Percentiles rank a stretch among this genome's conserved stretches.
phyloP scores from a whole-genome alignment of 805 yeast species.

The Nakazawaea ambrosiae region DNA sequence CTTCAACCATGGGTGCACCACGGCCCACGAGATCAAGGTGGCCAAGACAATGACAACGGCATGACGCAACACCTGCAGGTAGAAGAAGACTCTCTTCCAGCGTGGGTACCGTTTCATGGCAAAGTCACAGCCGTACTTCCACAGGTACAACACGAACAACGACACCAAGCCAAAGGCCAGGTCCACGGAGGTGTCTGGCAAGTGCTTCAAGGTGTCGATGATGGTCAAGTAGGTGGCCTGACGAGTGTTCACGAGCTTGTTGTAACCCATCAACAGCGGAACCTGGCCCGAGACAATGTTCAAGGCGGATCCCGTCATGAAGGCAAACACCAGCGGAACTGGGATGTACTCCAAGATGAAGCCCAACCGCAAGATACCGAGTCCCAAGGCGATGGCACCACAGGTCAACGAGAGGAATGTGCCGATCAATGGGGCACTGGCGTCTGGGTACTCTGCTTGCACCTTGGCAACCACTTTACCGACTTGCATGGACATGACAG shows the following conservation, averaged over 20 bases:
- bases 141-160: constrained; percentile 58
- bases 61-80: constrained; percentile 67
- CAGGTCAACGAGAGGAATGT: constrained; percentile 72
- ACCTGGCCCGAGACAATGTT: constrained; percentile 79
- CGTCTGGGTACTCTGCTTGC: constrained; percentile 37
- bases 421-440: constrained; percentile 65
- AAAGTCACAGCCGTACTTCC: constrained; percentile 59
- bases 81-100: constrained; percentile 54
- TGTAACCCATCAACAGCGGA: constrained; percentile 78
- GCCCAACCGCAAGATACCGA: constrained; percentile 80
- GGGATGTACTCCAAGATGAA: constrained; percentile 86
- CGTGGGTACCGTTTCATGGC: constrained; percentile 58
- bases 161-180: constrained; percentile 87
- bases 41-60: constrained; percentile 78
- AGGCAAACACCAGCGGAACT: constrained; percentile 87
- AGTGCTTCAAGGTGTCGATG: constrained; percentile 62
- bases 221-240: constrained; percentile 62
- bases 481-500: constrained; percentile 87
- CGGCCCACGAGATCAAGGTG: constrained; percentile 76
- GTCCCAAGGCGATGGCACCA: constrained; percentile 78
- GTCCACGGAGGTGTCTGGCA: constrained; percentile 62
- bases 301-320: constrained; percentile 92
- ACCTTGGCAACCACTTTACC: constrained; percentile 70
- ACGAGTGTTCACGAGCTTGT: constrained; percentile 61
- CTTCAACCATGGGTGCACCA: constrained; percentile 44